Evolutionary conservation across 2,329 filamentous ascomycete genomes (phyloP).

Genomic region (Pseudocercospora crystallina): DNA sequence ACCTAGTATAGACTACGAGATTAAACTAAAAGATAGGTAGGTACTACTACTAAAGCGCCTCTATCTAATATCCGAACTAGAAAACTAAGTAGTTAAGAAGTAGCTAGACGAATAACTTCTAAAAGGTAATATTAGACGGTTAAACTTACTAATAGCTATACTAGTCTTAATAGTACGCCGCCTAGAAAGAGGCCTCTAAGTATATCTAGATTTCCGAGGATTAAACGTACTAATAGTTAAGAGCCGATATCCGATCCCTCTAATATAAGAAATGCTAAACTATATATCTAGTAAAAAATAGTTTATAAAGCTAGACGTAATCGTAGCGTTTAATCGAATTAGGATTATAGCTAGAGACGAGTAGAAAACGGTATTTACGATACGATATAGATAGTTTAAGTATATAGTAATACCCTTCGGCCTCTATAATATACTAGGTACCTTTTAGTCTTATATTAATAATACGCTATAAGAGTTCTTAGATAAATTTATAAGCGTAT

Average conservation of each 20-base stretch:
- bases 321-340: slow-evolving; percentile 14
- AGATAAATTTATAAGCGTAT: slow-evolving; percentile 5
- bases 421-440: slow-evolving; percentile 2
- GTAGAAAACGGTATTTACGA: slow-evolving; percentile 15
- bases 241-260: slow-evolving; percentile 25
- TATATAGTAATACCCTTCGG: slow-evolving; percentile 13
- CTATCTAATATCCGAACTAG: background rate
- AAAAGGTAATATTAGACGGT: slow-evolving; percentile 7
- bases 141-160: background rate
- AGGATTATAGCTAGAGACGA: slow-evolving; percentile 6
- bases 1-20: slow-evolving; percentile 4
- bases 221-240: slow-evolving; percentile 34
- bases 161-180: slow-evolving; percentile 11
- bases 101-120: slow-evolving; percentile 10
- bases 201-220: slow-evolving; percentile 31
- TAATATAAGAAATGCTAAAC: slow-evolving; percentile 31
- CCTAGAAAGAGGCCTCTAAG: slow-evolving; percentile 13
- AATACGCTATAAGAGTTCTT: slow-evolving; percentile 5
- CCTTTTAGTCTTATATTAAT: slow-evolving; percentile 12
- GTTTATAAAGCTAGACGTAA: slow-evolving; percentile 26
- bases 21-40: slow-evolving; percentile 1
- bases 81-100: slow-evolving; percentile 12
- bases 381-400: slow-evolving; percentile 9
- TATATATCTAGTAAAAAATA: slow-evolving; percentile 17
- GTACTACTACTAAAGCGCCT: background rate